Base-by-base conservation (phyloP, 371 early-diverging fungal genomes). In the Dichotomocladium elegans region DNA sequence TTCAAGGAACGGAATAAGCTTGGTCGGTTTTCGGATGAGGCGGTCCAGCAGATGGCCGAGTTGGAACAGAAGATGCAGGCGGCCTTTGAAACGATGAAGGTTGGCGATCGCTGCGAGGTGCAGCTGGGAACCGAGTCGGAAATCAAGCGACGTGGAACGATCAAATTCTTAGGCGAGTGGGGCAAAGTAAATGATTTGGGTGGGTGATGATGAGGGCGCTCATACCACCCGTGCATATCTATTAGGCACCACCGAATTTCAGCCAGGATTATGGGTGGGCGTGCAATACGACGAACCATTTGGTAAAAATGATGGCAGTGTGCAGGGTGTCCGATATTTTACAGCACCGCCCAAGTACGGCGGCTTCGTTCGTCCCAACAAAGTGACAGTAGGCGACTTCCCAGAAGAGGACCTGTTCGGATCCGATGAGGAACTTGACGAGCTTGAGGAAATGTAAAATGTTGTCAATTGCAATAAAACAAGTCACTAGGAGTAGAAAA, bases 201-300 rank as follows among this genome's bases (percentile, higher is more conserved):
- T 15, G 24, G 17, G 42, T 19, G 44, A 43, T 43, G 10, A 22
- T 43, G 34, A 14, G 3, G 21, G 26, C 3, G 12, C 26, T 24
- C 4, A 8, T 43, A 12, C 26, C 6, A 24, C 17, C 21, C 45
- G 15, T 22, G n/a, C n/a, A n/a, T n/a, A n/a, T n/a, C n/a, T n/a
- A n/a, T n/a, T 61, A 77, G 90, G 89, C 15, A 49, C 65, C 34
- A 85, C 87, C 0, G 66, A 83, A 34, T 93, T 96, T 62, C 90
- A 93, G 58, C 71, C 87, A 0, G 98, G 97, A 3, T 70, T 73
- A 41, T 98, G 95, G 95, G 87, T 96, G 9, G 98, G 98, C 44
- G 72, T 98, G 15, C 89, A 95, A 62, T 95, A 91, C 47, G 98
- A 98, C 60, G 98, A 98, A 54, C 98, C 98, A 0, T 60, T 95